Evolutionary conservation across 2,329 filamentous ascomycete genomes (phyloP).

Genomic region (Sarocladiaceae sp.): DNA sequence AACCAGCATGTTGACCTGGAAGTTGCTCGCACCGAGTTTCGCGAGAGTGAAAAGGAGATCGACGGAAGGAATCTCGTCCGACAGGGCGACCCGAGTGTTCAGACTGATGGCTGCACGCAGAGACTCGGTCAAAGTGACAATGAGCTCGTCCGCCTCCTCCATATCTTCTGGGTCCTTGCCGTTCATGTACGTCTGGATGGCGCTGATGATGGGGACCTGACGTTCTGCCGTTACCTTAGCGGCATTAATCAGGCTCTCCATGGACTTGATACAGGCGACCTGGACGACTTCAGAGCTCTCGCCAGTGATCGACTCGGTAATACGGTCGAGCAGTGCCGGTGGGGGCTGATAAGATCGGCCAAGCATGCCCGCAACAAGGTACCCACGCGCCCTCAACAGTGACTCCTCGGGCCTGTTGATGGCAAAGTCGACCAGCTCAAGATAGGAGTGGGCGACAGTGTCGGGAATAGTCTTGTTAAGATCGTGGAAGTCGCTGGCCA

Average conservation of each 20-base stretch:
- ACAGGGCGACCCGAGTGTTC: constrained; percentile 70
- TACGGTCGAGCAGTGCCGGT: constrained; percentile 62
- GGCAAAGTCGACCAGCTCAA: constrained; percentile 75
- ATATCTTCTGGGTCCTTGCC: constrained; percentile 78
- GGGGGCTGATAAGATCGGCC: constrained; percentile 65
- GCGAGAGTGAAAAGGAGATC: constrained; percentile 85
- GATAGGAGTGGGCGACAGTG: constrained; percentile 67
- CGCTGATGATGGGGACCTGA: constrained; percentile 59
- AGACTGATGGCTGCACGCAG: constrained; percentile 78
- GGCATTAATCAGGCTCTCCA: constrained; percentile 63
- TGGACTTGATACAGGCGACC: constrained; percentile 82
- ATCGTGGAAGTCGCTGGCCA: constrained; percentile 80
- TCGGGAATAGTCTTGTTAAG: constrained; percentile 66
- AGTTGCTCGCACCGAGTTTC: constrained; percentile 83
- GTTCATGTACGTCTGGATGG: constrained; percentile 70
- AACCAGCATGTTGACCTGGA: constrained; percentile 84
- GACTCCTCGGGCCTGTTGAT: constrained; percentile 66
- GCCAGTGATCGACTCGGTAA: constrained; percentile 68
- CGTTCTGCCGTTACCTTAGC: constrained; percentile 46
- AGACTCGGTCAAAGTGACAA: constrained; percentile 85
- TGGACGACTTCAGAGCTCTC: constrained; percentile 86
- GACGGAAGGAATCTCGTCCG: constrained; percentile 67
- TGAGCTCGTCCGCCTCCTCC: constrained; percentile 84
- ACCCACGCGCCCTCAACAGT: constrained; percentile 81
- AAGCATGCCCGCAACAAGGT: constrained; percentile 77